These are phyloP conservation scores for Biscogniauxia mediterranea DNA, from an alignment of 2,329 filamentous ascomycete genomes.

Conservation along the genomic window DNA sequence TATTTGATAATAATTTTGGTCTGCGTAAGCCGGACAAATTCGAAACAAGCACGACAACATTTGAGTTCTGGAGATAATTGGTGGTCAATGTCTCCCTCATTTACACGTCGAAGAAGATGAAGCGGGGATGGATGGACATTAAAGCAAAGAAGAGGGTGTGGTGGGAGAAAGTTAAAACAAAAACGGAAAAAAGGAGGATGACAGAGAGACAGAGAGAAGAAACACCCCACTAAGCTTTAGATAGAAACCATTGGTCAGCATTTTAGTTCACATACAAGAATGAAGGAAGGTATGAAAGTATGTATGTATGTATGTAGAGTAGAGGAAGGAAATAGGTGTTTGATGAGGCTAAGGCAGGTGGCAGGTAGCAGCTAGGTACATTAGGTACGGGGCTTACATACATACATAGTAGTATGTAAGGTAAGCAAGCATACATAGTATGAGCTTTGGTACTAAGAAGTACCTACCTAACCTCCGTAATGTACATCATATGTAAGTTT, in stretches of 20 bases:
- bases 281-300: no score
- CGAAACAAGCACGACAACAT: not conserved
- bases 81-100: slow-evolving; percentile 4
- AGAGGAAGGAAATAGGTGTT: slow-evolving; percentile 4
- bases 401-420: not conserved
- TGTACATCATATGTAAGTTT: not conserved
- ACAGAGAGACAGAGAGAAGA: no score
- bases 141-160: slow-evolving; percentile 2
- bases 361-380: not conserved
- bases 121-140: slow-evolving; percentile 10
- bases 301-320: not conserved
- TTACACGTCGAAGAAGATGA: slow-evolving; percentile 5
- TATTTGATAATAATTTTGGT: not conserved
- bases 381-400: not conserved
- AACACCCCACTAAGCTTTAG: no score
- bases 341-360: slow-evolving; percentile 4
- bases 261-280: no score
- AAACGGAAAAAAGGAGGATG: not conserved
- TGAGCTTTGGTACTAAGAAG: no score
- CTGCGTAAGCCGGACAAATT: not conserved
- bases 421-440: no score
- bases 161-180: not conserved
- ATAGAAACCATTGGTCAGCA: no score
- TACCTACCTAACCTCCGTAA: not conserved
- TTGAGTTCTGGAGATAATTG: slow-evolving; percentile 6